Base-by-base conservation (phyloP, 805 yeast species). In the Pichia exigua region DNA sequence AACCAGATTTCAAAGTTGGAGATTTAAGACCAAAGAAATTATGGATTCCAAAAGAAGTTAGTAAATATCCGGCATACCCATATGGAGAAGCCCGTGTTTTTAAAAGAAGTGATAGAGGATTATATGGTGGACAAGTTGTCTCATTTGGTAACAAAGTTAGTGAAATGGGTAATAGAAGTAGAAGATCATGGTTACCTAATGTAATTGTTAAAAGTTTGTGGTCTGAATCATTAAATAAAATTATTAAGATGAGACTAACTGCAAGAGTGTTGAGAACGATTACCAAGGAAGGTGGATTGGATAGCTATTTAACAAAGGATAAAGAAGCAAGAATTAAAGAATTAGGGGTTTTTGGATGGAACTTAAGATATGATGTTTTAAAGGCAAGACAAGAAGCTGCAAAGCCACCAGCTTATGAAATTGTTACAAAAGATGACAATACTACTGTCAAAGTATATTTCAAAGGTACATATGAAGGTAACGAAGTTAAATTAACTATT, bases 241-340 rank as follows among this genome's bases (percentile, higher is more conserved):
- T 72, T 41, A 66, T 90, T 44, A 72, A 73, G 46, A 67, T 88
- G 50, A 81, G 76, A 54, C 81, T 90, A 38, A 83, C 90, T 9
- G 79, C 97, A 6, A 79, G 83, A 54, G 97, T 90, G 7, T 75
- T 94, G 63, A 81, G 83, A 61, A 90, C 97, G 0, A 84, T 94
- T 53, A 85, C 87, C 53, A 87, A 82, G 60, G 98, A 92, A 67
- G 99, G 99, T 55, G 99, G 99, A 6, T 74, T 94, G 51, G 99
- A 94, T 65, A 83, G 83, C 57, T 94, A 94, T 65, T 68, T 94
- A 55, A 76, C 82, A 43, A 94, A 94, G 69, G 95, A 90, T 54
- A 88, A 86, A 59, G 74, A 95, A 7, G 95, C 95, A 3, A 78
- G 99, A 71, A 75, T 88, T 57, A 94, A 94, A 72, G 96, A 94